phyloP scores from a whole-genome alignment of 306 rosid genomes.

The Urtica urens region DNA sequence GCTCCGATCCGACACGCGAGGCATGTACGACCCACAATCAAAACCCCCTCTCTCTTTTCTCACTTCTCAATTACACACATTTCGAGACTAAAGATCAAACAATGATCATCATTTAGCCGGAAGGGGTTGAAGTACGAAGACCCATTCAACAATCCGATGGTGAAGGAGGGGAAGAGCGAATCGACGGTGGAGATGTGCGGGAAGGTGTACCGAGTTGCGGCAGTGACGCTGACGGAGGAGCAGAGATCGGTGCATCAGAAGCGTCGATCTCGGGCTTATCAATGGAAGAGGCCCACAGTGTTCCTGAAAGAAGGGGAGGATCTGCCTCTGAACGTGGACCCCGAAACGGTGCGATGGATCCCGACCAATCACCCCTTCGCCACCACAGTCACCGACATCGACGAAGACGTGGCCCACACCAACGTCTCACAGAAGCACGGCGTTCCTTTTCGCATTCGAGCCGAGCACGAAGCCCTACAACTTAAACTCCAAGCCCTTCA shows the following conservation, averaged over 20 bases:
- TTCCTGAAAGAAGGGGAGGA: slow-evolving; percentile 88
- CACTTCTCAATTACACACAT: too few species aligned
- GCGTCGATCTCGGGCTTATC: slow-evolving; percentile 84
- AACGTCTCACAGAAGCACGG: slow-evolving; percentile 84
- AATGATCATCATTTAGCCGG: too few species aligned
- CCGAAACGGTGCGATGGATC: slow-evolving; percentile 85
- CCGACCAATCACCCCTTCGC: slow-evolving; percentile 97
- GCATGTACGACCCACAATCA: slow-evolving; percentile 79
- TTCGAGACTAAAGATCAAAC: too few species aligned
- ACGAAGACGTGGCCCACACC: slow-evolving; percentile 74
- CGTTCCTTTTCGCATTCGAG: slow-evolving; percentile 85
- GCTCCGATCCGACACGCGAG: slow-evolving; percentile 93
- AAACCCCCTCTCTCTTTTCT: not conserved
- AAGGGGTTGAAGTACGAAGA: slow-evolving; percentile 89
- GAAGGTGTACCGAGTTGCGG: slow-evolving; percentile 84
- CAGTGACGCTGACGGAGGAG: slow-evolving; percentile 83
- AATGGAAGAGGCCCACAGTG: slow-evolving; percentile 89
- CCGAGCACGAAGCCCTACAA: slow-evolving; percentile 93
- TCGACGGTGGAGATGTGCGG: slow-evolving; percentile 87
- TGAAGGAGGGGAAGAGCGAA: slow-evolving; percentile 65
- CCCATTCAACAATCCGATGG: slow-evolving; percentile 84
- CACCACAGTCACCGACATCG: slow-evolving; percentile 71
- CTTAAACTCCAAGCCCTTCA: slow-evolving; percentile 75
- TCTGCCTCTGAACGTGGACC: slow-evolving; percentile 77
- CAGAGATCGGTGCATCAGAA: slow-evolving; percentile 69